Conservation (phyloP, 2,329 filamentous ascomycete species). For the Diaporthe humulicola region DNA sequence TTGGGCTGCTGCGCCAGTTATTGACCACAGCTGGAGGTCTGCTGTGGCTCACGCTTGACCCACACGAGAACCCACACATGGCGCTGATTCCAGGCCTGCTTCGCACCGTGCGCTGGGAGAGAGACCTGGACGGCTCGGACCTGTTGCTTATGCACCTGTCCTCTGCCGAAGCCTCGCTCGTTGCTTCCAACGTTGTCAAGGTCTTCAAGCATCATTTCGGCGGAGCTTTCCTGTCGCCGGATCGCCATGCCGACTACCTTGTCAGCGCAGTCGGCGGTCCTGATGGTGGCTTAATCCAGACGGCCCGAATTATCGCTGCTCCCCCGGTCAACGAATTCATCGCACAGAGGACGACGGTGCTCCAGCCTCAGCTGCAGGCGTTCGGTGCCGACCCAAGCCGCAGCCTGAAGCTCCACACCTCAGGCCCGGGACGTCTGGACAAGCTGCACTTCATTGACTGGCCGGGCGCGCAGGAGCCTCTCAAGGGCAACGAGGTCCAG, state of each 20-base stretch:
- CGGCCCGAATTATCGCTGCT: slow-evolving; percentile 35
- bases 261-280: slow-evolving; percentile 18
- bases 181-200: slow-evolving; percentile 28
- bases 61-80: slow-evolving; percentile 46
- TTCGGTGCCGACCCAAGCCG: slow-evolving; percentile 37
- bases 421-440: slow-evolving; percentile 38
- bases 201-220: slow-evolving; percentile 38
- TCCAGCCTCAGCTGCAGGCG: slow-evolving; percentile 35
- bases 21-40: slow-evolving; percentile 46
- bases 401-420: slow-evolving; percentile 40
- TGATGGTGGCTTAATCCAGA: slow-evolving; percentile 33
- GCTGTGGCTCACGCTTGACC: slow-evolving; percentile 52
- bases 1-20: slow-evolving; percentile 45
- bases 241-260: slow-evolving; percentile 40
- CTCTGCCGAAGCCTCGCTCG: slow-evolving; percentile 28
- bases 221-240: slow-evolving; percentile 26
- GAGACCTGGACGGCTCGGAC: slow-evolving; percentile 48
- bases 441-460: slow-evolving; percentile 40
- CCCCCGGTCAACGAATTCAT: slow-evolving; percentile 38
- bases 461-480: slow-evolving; percentile 30
- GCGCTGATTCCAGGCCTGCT: slow-evolving; percentile 50
- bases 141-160: slow-evolving; percentile 45
- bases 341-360: slow-evolving; percentile 34
- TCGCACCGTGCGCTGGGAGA: slow-evolving; percentile 50
- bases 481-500: slow-evolving; percentile 37